A percentile compares a stretch with the other conserved stretches of the same genome.
Evolutionary conservation across 768 basidiomycete species (phyloP).

Genomic region (Auricularia sp.): DNA sequence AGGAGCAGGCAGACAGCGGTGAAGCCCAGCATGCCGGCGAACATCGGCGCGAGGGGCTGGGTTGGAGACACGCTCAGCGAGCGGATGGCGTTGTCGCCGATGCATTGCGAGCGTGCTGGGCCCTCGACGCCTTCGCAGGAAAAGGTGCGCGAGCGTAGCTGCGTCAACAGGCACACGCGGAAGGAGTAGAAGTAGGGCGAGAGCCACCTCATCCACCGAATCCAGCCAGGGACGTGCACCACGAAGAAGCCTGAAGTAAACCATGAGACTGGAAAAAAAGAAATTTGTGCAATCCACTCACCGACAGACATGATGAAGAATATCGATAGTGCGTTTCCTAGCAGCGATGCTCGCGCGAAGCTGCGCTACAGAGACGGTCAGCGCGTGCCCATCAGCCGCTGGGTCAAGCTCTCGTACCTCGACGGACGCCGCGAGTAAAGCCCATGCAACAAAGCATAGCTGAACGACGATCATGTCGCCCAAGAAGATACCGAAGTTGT

Average conservation of each 20-base stretch:
- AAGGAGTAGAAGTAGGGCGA: constrained; percentile 32
- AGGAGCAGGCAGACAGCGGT: constrained; percentile 25
- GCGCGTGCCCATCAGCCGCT: too few relatives aligned
- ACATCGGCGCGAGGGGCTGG: constrained; percentile 17
- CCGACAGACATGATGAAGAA: constrained; percentile 11
- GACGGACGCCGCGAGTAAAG: constrained; percentile 21
- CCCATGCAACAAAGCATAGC: constrained; percentile 17
- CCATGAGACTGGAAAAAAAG: too few relatives aligned
- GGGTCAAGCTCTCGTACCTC: constrained; percentile 1
- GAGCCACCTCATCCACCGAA: constrained; percentile 32
- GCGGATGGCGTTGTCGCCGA: constrained; percentile 29
- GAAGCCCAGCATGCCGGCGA: constrained; percentile 18
- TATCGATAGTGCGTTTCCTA: constrained; percentile 20
- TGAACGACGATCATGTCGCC: constrained; percentile 22
- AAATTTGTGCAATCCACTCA: too few relatives aligned
- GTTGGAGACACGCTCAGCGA: constrained; percentile 22
- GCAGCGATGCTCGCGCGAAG: constrained; percentile 25
- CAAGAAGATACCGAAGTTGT: constrained; percentile 25
- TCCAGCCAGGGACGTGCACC: constrained; percentile 18
- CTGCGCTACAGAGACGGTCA: constrained; percentile 8
- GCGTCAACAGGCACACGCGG: constrained; percentile 26
- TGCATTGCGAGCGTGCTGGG: constrained; percentile 16
- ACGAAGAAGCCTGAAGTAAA: constrained; percentile 14
- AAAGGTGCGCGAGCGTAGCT: constrained; percentile 29
- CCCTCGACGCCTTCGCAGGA: constrained; percentile 22